Evolutionary conservation across 805 yeast genomes (phyloP).

Genomic region (Kazachstania africana): DNA sequence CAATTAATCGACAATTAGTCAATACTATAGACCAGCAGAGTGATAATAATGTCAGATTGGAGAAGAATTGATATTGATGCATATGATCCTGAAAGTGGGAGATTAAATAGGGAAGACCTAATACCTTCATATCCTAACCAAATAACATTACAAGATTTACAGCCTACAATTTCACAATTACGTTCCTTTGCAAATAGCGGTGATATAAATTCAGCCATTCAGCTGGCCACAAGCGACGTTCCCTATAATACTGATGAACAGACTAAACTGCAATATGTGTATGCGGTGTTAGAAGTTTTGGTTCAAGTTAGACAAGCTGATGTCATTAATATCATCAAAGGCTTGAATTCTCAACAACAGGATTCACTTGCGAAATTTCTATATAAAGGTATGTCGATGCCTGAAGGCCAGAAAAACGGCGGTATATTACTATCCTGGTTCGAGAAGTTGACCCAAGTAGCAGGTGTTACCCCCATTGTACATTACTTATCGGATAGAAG

Average conservation of each 20-base stretch:
- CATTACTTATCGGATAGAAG: slow-evolving; percentile 81
- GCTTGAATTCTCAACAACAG: slow-evolving; percentile 51
- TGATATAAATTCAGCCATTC: slow-evolving; percentile 54
- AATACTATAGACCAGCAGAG: too few species aligned
- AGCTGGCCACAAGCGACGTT: slow-evolving; percentile 52
- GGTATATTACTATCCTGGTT: slow-evolving; percentile 84
- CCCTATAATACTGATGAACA: slow-evolving; percentile 69
- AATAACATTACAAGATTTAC: slow-evolving; percentile 42
- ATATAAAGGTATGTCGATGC: slow-evolving; percentile 72
- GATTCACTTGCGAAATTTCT: slow-evolving; percentile 73
- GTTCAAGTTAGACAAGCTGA: slow-evolving; percentile 58
- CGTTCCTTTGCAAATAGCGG: slow-evolving; percentile 62
- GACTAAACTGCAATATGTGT: slow-evolving; percentile 33
- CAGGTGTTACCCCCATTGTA: slow-evolving; percentile 84
- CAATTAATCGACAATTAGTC: too few species aligned
- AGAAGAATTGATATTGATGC: slow-evolving; percentile 93
- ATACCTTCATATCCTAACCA: slow-evolving; percentile 42
- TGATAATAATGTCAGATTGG: slow-evolving; percentile 41
- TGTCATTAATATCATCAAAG: slow-evolving; percentile 46
- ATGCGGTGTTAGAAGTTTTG: slow-evolving; percentile 58
- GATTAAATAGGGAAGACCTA: slow-evolving; percentile 52
- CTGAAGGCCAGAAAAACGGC: slow-evolving; percentile 74
- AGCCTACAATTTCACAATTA: slow-evolving; percentile 41
- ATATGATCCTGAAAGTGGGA: slow-evolving; percentile 66
- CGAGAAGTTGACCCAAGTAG: slow-evolving; percentile 71